These are phyloP conservation scores for Stachybotrys chartarum DNA, from an alignment of 2,329 filamentous ascomycete species.

Conservation along the genomic window DNA sequence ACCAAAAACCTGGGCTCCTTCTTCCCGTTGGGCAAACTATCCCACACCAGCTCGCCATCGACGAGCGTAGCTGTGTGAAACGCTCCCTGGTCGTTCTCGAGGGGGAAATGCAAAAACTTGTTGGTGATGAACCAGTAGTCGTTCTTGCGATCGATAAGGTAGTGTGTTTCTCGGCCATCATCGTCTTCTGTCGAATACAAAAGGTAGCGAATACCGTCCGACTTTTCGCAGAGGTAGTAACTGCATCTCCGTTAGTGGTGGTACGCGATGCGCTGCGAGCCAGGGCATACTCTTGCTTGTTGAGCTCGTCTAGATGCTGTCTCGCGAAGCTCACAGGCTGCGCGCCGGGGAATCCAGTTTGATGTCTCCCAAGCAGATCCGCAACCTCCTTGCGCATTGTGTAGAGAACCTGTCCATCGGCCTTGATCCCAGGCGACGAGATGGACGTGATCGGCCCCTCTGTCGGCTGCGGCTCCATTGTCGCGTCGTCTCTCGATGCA, in stretches of 20 bases:
- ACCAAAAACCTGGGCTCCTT: conserved; percentile 77
- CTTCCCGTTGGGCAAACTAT: conserved; percentile 61
- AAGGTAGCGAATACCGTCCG: conserved; percentile 92
- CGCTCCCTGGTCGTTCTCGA: conserved; percentile 52
- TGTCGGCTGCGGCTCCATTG: conserved; percentile 17
- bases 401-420: conserved; percentile 50
- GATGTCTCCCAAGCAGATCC: conserved; percentile 62
- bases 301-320: conserved; percentile 75
- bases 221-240: conserved; percentile 98
- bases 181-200: conserved; percentile 74
- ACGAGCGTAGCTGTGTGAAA: conserved; percentile 80
- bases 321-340: conserved; percentile 90
- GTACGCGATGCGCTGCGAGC: not conserved
- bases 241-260: conserved; percentile 27
- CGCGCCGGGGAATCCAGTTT: conserved; percentile 72
- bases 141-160: conserved; percentile 96
- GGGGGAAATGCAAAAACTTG: conserved; percentile 70
- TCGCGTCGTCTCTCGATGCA: not conserved
- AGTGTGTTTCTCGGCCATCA: conserved; percentile 61
- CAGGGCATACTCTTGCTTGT: conserved; percentile 57
- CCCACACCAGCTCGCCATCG: conserved; percentile 89
- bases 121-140: conserved; percentile 83
- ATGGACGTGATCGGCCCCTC: conserved; percentile 40
- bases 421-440: conserved; percentile 57
- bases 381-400: conserved; percentile 68